phyloP scores from a whole-genome alignment of 2,329 filamentous ascomycete species.

The Drechslerella coelobrocha region DNA sequence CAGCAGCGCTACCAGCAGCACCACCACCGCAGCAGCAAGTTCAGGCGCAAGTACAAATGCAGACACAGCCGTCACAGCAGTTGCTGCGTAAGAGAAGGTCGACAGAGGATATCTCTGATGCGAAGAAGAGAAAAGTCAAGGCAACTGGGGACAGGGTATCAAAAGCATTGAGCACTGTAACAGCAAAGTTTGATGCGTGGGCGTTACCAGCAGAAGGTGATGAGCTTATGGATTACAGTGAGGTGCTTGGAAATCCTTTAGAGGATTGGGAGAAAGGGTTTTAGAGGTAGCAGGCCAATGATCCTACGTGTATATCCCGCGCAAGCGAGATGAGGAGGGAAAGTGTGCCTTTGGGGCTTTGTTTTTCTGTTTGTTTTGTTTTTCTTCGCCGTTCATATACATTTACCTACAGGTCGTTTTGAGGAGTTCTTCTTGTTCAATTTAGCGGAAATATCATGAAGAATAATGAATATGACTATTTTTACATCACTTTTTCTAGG shows the following conservation, averaged over 20 bases:
- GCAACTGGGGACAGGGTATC: constrained; percentile 23
- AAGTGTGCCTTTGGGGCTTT: too few relatives aligned
- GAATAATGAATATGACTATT: too few relatives aligned
- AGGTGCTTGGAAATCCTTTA: background rate
- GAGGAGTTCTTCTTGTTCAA: too few relatives aligned
- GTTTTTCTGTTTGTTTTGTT: too few relatives aligned
- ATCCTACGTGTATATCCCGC: background rate
- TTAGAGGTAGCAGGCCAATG: background rate
- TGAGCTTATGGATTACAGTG: constrained; percentile 12
- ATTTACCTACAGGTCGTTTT: too few relatives aligned
- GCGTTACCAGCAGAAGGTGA: constrained; percentile 34
- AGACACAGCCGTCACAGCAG: background rate
- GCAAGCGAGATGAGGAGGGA: too few relatives aligned
- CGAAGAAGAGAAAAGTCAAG: constrained; percentile 34
- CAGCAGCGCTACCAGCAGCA: background rate
- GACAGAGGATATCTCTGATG: constrained; percentile 29
- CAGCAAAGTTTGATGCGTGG: constrained; percentile 47
- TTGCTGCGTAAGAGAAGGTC: constrained; percentile 22
- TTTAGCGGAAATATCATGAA: too few relatives aligned
- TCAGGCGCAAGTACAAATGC: background rate
- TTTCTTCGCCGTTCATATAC: too few relatives aligned
- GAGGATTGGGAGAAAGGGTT: background rate
- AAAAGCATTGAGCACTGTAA: constrained; percentile 36
- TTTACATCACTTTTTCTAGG: too few relatives aligned
- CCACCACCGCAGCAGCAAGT: background rate